These are phyloP conservation scores for Linanthus parryae DNA, from an alignment of 148 eudicot species.

Conservation along the genomic window DNA sequence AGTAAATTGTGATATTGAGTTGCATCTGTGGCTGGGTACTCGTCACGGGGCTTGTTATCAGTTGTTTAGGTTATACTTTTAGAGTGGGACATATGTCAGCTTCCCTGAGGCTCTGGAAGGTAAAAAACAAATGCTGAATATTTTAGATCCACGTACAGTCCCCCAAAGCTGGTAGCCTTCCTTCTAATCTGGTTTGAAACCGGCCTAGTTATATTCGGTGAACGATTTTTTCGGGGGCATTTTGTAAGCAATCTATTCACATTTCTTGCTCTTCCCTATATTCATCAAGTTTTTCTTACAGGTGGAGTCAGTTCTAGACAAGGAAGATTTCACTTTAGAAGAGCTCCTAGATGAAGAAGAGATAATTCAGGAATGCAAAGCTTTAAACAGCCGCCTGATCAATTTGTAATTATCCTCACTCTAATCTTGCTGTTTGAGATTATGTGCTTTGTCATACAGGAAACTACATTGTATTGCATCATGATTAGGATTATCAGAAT, in stretches of 20 bases:
- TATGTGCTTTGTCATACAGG: too few relatives aligned
- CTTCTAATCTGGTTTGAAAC: too few relatives aligned
- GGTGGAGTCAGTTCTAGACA: slow-evolving; percentile 94
- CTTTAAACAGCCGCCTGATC: slow-evolving; percentile 88
- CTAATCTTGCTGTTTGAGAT: too few relatives aligned
- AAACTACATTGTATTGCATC: too few relatives aligned
- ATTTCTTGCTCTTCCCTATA: slow-evolving; percentile 1
- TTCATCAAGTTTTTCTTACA: slow-evolving; percentile 20
- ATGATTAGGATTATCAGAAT: too few relatives aligned
- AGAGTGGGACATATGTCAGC: too few relatives aligned
- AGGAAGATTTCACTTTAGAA: slow-evolving; percentile 81
- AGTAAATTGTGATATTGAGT: too few relatives aligned
- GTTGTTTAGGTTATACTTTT: too few relatives aligned
- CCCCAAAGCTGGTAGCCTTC: not conserved
- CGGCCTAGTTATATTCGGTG: too few relatives aligned
- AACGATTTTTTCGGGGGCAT: not conserved
- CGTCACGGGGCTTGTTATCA: too few relatives aligned
- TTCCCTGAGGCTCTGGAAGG: too few relatives aligned
- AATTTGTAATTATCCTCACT: slow-evolving; percentile 96
- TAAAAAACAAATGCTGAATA: not conserved
- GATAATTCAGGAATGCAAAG: slow-evolving; percentile 99
- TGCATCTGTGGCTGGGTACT: too few relatives aligned
- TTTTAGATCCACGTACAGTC: not conserved
- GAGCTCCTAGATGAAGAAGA: slow-evolving; percentile 98
- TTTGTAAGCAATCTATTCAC: not conserved